phyloP scores from a whole-genome alignment of 306 rosid genomes.

The Trichosanthes cucumerina region DNA sequence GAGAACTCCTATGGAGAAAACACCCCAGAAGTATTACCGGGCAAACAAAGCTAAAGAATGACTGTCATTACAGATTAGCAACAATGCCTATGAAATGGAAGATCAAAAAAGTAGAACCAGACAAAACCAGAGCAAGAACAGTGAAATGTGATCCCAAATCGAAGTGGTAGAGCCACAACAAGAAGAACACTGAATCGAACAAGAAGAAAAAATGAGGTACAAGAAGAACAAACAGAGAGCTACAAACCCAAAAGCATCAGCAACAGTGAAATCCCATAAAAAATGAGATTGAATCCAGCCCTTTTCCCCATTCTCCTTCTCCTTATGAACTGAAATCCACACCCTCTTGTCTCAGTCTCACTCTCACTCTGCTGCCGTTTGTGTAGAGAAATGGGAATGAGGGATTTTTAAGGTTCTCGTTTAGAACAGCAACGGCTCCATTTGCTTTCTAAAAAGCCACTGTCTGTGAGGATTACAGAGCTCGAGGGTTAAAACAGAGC shows the following conservation, averaged over 20 bases:
- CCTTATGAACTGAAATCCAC: conserved; percentile 8
- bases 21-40: neutral
- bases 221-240: conserved; percentile 11
- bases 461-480: neutral
- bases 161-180: neutral
- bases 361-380: neutral
- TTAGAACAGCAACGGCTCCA: conserved; percentile 38
- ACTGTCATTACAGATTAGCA: neutral
- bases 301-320: conserved; percentile 31
- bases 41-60: neutral
- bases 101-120: neutral
- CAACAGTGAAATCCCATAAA: conserved; percentile 33
- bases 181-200: neutral
- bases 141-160: neutral
- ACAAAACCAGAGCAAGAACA: neutral
- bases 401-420: neutral
- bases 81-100: neutral
- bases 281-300: conserved; percentile 30
- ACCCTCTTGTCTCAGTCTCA: neutral
- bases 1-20: neutral
- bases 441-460: neutral
- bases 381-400: neutral
- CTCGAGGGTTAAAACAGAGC: conserved; percentile 3
- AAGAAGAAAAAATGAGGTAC: neutral
- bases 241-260: conserved; percentile 60